phyloP scores from a whole-genome alignment of 495 filamentous ascomycete species.

The Penicillium maclennaniae region DNA sequence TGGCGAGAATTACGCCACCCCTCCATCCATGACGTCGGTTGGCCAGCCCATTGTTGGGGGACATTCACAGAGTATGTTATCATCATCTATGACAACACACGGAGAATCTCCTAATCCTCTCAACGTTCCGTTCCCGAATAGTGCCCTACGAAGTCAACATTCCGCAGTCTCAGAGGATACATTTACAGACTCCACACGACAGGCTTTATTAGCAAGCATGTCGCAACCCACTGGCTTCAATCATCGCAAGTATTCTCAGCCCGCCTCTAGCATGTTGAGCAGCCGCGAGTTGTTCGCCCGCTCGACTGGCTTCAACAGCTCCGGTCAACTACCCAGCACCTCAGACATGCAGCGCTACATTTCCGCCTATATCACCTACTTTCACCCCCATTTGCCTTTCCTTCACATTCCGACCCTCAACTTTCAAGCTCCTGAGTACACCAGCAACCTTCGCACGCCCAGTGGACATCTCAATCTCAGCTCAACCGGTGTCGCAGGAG shows the following conservation, averaged over 20 bases:
- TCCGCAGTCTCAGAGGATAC: conserved; percentile 65
- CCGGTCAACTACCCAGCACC: conserved; percentile 74
- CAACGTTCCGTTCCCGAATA: conserved; percentile 49
- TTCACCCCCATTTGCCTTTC: conserved; percentile 93
- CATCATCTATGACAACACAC: conserved; percentile 53
- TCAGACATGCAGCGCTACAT: conserved; percentile 90
- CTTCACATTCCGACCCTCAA: conserved; percentile 88
- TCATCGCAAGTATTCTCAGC: conserved; percentile 73
- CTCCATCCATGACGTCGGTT: conserved; percentile 63
- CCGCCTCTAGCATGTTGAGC: conserved; percentile 50
- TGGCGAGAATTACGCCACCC: conserved; percentile 46
- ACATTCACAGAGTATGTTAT: conserved; percentile 55
- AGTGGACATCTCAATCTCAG: conserved; percentile 53
- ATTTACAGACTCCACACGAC: conserved; percentile 91
- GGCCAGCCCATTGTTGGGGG: conserved; percentile 46
- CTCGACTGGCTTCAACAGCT: conserved; percentile 43
- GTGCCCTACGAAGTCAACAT: conserved; percentile 59
- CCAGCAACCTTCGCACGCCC: conserved; percentile 52
- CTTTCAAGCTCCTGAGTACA: conserved; percentile 74
- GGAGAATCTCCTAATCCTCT: conserved; percentile 54
- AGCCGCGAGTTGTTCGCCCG: conserved; percentile 44
- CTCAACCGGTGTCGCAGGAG: conserved; percentile 65
- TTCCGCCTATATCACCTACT: conserved; percentile 86
- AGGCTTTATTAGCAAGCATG: conserved; percentile 77
- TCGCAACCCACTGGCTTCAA: conserved; percentile 71